These are phyloP conservation scores for Dioscorea zingiberensis DNA, from an alignment of 106 monocot genomes.

Conservation along the genomic window DNA sequence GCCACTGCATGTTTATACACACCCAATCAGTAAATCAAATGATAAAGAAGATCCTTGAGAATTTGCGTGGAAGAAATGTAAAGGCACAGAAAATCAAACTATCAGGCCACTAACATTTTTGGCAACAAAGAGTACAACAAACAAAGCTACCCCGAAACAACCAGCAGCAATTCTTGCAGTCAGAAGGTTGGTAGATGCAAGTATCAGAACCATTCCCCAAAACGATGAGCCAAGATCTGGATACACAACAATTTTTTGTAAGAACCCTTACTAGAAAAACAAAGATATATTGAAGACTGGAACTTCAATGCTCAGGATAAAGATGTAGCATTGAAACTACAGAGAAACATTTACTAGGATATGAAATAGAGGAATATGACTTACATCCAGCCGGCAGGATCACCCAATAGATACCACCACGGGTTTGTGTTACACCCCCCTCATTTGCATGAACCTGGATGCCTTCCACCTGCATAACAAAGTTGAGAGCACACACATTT, in stretches of 20 bases:
- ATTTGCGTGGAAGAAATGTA: not conserved
- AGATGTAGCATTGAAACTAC: too few species aligned
- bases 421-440: slow-evolving; percentile 80
- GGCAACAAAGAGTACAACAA: slow-evolving; percentile 87
- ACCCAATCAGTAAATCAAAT: not conserved
- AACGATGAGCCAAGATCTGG: slow-evolving; percentile 97
- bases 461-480: slow-evolving; percentile 70
- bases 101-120: slow-evolving; percentile 58
- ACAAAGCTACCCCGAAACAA: slow-evolving; percentile 75
- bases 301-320: too few species aligned
- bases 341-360: not conserved
- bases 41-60: not conserved
- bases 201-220: slow-evolving; percentile 96
- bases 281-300: too few species aligned
- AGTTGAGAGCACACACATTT: too few species aligned
- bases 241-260: slow-evolving; percentile 1
- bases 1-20: slow-evolving; percentile 39
- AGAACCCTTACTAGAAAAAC: too few species aligned
- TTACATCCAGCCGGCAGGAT: slow-evolving; percentile 99
- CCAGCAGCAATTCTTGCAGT: slow-evolving; percentile 28
- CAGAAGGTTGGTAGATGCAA: slow-evolving; percentile 36
- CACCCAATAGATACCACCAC: slow-evolving; percentile 90
- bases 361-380: slow-evolving; percentile 7
- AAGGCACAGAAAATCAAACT: not conserved
- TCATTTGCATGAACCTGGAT: slow-evolving; percentile 91